These are phyloP conservation scores for Arthrobotrys pseudoclavata DNA, from an alignment of 2,329 filamentous ascomycete species.

Conservation along the genomic window DNA sequence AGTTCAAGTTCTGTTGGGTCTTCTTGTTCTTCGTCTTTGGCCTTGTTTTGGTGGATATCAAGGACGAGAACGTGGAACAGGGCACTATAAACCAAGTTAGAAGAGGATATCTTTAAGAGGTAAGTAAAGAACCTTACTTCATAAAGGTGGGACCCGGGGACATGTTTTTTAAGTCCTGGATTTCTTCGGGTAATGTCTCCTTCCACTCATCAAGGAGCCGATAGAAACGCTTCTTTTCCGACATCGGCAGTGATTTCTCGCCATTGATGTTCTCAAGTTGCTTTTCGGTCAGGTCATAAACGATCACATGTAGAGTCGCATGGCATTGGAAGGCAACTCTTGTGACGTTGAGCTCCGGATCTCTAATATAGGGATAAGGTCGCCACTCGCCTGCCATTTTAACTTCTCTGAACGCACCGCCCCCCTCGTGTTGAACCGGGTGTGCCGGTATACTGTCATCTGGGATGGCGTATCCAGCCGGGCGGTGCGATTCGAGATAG, in stretches of 20 bases:
- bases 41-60: slow-evolving; percentile 48
- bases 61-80: slow-evolving; percentile 29
- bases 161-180: slow-evolving; percentile 25
- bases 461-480: slow-evolving; percentile 8
- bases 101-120: not conserved
- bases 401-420: slow-evolving; percentile 17
- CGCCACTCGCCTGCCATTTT: slow-evolving; percentile 22
- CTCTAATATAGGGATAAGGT: slow-evolving; percentile 42
- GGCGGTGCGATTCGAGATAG: slow-evolving; percentile 28
- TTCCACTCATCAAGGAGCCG: slow-evolving; percentile 47
- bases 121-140: slow-evolving; percentile 23
- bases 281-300: slow-evolving; percentile 38
- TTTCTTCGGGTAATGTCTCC: slow-evolving; percentile 25
- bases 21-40: slow-evolving; percentile 36
- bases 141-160: slow-evolving; percentile 40
- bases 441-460: not conserved
- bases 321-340: slow-evolving; percentile 37
- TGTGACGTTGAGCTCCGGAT: slow-evolving; percentile 38
- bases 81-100: slow-evolving; percentile 9
- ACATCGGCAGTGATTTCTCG: slow-evolving; percentile 25
- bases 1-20: slow-evolving; percentile 28
- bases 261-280: slow-evolving; percentile 26
- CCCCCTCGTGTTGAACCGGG: slow-evolving; percentile 41
- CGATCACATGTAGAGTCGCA: slow-evolving; percentile 34
- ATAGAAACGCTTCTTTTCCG: slow-evolving; percentile 43